A percentile compares a stretch with the other conserved stretches of the same genome.
Evolutionary conservation across 805 yeast species (phyloP).

Genomic region (Yarrowia sp.): DNA sequence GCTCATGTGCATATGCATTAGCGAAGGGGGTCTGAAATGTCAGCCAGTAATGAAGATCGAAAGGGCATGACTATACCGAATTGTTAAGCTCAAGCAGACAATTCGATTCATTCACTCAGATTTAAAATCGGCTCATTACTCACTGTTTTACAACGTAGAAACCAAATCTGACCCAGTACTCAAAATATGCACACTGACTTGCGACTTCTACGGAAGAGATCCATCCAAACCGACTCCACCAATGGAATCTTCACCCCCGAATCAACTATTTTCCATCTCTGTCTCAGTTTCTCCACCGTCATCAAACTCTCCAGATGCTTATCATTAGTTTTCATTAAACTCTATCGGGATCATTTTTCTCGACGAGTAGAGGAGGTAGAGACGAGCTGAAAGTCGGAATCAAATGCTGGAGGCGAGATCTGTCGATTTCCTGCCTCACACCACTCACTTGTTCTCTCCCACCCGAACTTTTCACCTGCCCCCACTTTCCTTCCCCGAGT

Average conservation of each 20-base stretch:
- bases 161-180: conserved; percentile 4
- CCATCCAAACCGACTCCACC: background rate
- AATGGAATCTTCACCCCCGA: background rate
- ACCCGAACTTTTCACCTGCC: no score
- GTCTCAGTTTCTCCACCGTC: conserved; percentile 9
- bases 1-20: conserved; percentile 26
- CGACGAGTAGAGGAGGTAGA: no score
- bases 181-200: background rate
- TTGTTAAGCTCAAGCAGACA: background rate
- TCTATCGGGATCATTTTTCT: background rate
- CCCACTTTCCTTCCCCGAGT: conserved; percentile 2
- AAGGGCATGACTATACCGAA: background rate
- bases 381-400: background rate
- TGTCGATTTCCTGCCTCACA: background rate
- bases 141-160: no score
- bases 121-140: background rate
- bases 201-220: background rate
- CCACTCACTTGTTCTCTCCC: no score
- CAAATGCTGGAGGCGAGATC: background rate
- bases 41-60: background rate
- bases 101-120: background rate
- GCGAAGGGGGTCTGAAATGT: background rate
- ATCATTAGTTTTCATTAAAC: conserved; percentile 7
- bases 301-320: conserved; percentile 27
- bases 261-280: background rate